These are phyloP conservation scores for Cyclocybe aegerita DNA, from an alignment of 768 basidiomycete genomes.

Conservation along the genomic window DNA sequence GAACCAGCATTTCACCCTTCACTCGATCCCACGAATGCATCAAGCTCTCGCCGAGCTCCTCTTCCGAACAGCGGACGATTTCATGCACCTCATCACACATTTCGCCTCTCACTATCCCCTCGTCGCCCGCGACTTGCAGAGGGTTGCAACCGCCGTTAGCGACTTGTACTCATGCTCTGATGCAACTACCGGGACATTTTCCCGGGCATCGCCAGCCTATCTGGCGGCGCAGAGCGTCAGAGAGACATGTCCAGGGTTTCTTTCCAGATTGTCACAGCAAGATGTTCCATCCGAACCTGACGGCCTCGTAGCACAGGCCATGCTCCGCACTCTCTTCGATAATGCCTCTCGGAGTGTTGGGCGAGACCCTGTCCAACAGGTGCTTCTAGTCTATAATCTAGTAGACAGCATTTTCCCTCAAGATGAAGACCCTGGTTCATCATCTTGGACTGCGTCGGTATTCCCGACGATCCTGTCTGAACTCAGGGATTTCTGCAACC, in stretches of 20 bases:
- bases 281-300: constrained; percentile 30
- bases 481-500: constrained; percentile 51
- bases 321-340: constrained; percentile 58
- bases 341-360: constrained; percentile 37
- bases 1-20: constrained; percentile 48
- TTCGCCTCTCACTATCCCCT: constrained; percentile 49
- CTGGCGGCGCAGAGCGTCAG: constrained; percentile 43
- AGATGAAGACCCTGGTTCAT: constrained; percentile 30
- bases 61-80: constrained; percentile 52
- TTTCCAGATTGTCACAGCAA: constrained; percentile 39
- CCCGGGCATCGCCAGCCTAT: constrained; percentile 36
- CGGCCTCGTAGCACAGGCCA: constrained; percentile 44
- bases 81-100: constrained; percentile 48
- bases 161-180: constrained; percentile 60
- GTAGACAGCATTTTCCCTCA: constrained; percentile 58
- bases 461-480: constrained; percentile 59
- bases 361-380: constrained; percentile 56
- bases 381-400: constrained; percentile 55
- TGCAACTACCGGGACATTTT: constrained; percentile 38
- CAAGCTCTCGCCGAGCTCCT: constrained; percentile 50
- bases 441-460: constrained; percentile 51
- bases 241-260: constrained; percentile 50
- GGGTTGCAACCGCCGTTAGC: constrained; percentile 41
- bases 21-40: constrained; percentile 34
- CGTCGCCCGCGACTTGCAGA: constrained; percentile 47